Evolutionary conservation across 805 yeast species (phyloP).

Genomic region (Yarrowia divulgata): DNA sequence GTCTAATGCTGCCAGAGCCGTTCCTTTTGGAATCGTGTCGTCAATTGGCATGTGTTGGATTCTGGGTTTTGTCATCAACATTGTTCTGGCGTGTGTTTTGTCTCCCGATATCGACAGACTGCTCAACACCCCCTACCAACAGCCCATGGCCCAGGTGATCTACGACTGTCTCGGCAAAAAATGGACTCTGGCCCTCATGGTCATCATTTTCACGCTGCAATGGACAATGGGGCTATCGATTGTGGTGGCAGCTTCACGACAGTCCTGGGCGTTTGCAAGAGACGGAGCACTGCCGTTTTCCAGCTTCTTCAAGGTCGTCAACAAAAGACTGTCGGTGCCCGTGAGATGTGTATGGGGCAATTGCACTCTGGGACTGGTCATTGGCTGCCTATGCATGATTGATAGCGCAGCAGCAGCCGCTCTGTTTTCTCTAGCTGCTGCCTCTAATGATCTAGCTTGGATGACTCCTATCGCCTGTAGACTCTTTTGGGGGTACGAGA

Average conservation of each 20-base stretch:
- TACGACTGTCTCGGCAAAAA: slow-evolving; percentile 17
- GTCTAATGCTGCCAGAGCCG: background rate
- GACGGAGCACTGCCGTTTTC: slow-evolving; percentile 14
- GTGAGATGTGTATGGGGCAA: slow-evolving; percentile 8
- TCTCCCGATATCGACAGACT: background rate
- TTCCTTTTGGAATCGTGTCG: background rate
- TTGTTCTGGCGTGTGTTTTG: background rate
- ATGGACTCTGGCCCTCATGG: background rate
- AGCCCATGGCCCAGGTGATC: slow-evolving; percentile 8
- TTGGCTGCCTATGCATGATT: slow-evolving; percentile 3
- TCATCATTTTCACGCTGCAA: slow-evolving; percentile 1
- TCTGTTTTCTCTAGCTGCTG: slow-evolving; percentile 1
- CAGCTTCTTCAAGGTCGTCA: background rate
- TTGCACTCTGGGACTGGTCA: background rate
- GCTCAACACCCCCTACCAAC: background rate
- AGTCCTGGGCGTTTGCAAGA: slow-evolving; percentile 3
- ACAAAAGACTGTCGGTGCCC: background rate
- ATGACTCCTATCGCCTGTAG: background rate
- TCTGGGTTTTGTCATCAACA: slow-evolving; percentile 10
- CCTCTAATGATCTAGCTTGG: slow-evolving; percentile 1
- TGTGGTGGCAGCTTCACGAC: background rate
- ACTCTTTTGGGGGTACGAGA: slow-evolving; percentile 1
- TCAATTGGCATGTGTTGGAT: slow-evolving; percentile 2
- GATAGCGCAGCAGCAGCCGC: slow-evolving; percentile 2
- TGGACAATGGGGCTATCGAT: slow-evolving; percentile 1